Evolutionary conservation across 1,139 yeast genomes (phyloP).

Genomic region (Yamadazyma oceani): DNA sequence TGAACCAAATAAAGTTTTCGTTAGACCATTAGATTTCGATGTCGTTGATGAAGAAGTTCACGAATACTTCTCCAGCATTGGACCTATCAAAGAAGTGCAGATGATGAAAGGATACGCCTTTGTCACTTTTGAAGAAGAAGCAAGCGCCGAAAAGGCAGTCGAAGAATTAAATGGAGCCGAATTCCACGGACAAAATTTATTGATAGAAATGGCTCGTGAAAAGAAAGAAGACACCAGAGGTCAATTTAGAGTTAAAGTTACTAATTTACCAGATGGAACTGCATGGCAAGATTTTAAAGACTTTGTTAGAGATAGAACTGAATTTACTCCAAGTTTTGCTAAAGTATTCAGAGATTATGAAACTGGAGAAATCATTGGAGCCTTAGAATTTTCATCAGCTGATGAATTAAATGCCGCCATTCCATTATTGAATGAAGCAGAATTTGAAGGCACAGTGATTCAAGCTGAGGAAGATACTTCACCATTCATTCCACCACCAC

Average conservation of each 20-base stretch:
- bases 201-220: slow-evolving; percentile 68
- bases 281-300: slow-evolving; percentile 88
- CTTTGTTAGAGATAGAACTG: slow-evolving; percentile 69
- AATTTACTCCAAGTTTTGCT: slow-evolving; percentile 66
- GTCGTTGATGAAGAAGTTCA: slow-evolving; percentile 58
- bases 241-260: slow-evolving; percentile 67
- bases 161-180: slow-evolving; percentile 58
- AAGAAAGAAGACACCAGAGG: slow-evolving; percentile 62
- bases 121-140: slow-evolving; percentile 66
- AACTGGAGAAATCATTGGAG: slow-evolving; percentile 67
- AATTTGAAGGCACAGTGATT: slow-evolving; percentile 65
- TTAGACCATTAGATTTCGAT: slow-evolving; percentile 41
- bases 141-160: slow-evolving; percentile 65
- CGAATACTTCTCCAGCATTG: slow-evolving; percentile 64
- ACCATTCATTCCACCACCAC: slow-evolving; percentile 69
- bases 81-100: slow-evolving; percentile 66
- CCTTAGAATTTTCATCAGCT: slow-evolving; percentile 72
- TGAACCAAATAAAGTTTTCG: slow-evolving; percentile 29
- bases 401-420: slow-evolving; percentile 74
- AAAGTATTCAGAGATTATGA: slow-evolving; percentile 64
- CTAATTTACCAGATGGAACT: slow-evolving; percentile 70
- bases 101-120: slow-evolving; percentile 77
- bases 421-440: slow-evolving; percentile 67
- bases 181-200: slow-evolving; percentile 63
- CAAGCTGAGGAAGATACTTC: slow-evolving; percentile 78